Conservation (phyloP, 1,139 yeast species). For the Spathaspora sp. region DNA sequence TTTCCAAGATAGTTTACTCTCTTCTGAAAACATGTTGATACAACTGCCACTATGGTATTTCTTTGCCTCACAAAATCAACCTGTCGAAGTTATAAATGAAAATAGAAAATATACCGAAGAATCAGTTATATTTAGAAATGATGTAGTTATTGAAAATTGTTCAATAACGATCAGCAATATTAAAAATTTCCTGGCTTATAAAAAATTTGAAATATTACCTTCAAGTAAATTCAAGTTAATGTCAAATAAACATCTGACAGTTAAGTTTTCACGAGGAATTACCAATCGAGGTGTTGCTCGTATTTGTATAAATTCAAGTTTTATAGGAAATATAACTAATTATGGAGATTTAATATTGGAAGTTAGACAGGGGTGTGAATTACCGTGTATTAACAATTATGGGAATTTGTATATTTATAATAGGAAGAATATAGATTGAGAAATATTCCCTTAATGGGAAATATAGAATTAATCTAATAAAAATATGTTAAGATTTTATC, state of each 20-base stretch:
- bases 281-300: not conserved
- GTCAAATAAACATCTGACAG: not conserved
- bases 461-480: not conserved
- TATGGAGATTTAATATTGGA: not conserved
- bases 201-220: not conserved
- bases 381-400: not conserved
- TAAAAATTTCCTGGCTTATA: not conserved
- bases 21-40: not conserved
- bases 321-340: not conserved
- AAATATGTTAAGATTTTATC: no score
- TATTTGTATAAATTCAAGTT: not conserved
- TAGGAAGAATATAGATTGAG: not conserved
- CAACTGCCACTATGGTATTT: not conserved
- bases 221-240: not conserved
- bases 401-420: not conserved
- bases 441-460: not conserved
- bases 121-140: not conserved
- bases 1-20: no score
- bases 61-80: not conserved
- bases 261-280: not conserved
- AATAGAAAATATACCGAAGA: not conserved
- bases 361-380: not conserved
- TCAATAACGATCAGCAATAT: not conserved
- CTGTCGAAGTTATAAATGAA: not conserved
- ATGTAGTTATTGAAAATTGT: not conserved